A percentile compares a stretch with the other conserved stretches of the same genome.
These are phyloP conservation scores for Plectosphaerella cucumerina DNA, from an alignment of 2,329 filamentous ascomycete genomes.

Conservation along the genomic window DNA sequence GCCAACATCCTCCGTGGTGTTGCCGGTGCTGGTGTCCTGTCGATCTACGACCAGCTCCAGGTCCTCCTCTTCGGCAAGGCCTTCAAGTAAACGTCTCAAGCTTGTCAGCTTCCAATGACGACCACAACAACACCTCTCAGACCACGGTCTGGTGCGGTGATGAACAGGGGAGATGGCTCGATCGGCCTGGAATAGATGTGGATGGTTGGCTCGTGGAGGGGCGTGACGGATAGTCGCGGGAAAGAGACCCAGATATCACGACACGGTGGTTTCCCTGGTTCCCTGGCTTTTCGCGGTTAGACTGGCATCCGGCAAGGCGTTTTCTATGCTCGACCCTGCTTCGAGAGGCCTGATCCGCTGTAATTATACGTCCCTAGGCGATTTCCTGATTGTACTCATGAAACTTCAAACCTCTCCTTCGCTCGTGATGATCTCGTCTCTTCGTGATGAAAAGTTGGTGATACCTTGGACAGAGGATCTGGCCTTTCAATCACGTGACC, in stretches of 20 bases:
- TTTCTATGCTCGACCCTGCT: conserved; percentile 38
- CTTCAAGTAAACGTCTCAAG: conserved; percentile 60
- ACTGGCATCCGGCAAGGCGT: conserved; percentile 45
- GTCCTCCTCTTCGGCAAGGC: conserved; percentile 99
- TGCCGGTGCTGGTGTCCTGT: conserved; percentile 99
- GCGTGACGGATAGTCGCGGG: conserved; percentile 41
- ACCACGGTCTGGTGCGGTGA: not conserved
- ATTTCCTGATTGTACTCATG: conserved; percentile 42
- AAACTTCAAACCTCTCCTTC: not conserved
- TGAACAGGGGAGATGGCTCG: not conserved
- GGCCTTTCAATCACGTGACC: not conserved
- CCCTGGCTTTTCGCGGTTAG: conserved; percentile 40
- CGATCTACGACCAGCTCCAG: conserved; percentile 99
- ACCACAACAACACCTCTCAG: not conserved
- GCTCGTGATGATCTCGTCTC: conserved; percentile 15
- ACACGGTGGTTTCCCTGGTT: conserved; percentile 20
- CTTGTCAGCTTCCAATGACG: not conserved
- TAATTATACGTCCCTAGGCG: conserved; percentile 58
- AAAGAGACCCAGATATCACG: conserved; percentile 34
- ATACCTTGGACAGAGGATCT: too few species aligned
- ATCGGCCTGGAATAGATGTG: conserved; percentile 16
- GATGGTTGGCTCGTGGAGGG: conserved; percentile 29
- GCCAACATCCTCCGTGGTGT: conserved; percentile 99
- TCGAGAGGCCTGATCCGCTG: conserved; percentile 49
- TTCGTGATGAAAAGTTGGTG: conserved; percentile 4